Evolutionary conservation across 495 filamentous ascomycete genomes (phyloP), one percentile per base, ranked within the genome.

Genomic region (Aspergillus cristatus): DNA sequence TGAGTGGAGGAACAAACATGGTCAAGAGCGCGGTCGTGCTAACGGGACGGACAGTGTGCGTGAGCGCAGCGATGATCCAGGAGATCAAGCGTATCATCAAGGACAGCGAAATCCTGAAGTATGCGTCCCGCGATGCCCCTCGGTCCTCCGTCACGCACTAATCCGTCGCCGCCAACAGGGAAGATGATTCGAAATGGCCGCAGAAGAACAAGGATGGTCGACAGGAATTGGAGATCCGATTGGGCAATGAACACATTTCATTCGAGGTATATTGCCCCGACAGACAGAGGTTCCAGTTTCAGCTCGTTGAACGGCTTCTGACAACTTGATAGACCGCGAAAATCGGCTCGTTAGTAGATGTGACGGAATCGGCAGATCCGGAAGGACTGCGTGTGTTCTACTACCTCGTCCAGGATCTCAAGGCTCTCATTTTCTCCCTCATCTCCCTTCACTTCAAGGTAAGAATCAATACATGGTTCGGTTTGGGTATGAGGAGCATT

Each of bases 101-200:
- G 68, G 79, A 90, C 14, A 96, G 89, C 65, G 93, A 99, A 61
- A 95, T 99, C 51, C 78, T 97, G 75, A 99, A 97, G 88, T 94
- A 76, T 10, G 65, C 32, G 10, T 14, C 3, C 32, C 17, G 13
- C 28, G 14, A 8, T 18, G 11, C 11, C 2, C n/a, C 6, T n/a
- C 6, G 24, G 11, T 26, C 24, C 24, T 6, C 6, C 11, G n/a
- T n/a, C n/a, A n/a, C 24, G 6, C 24, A 26, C 24, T 13, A 15
- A 46, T 35, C n/a, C 28, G 11, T 29, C 25, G 34, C 53, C 57
- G 18, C 13, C 18, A 5, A 43, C 49, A 94, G 87, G 73, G 93
- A 99, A 76, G 91, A 97, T 54, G 93, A 99, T 53, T 81, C 78
- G n/a, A 95, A 94, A 62, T 99, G 93, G 93, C 93, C 93, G 1